phyloP scores from a whole-genome alignment of 345 rosid genomes.

The Citrus mangshanensis region DNA sequence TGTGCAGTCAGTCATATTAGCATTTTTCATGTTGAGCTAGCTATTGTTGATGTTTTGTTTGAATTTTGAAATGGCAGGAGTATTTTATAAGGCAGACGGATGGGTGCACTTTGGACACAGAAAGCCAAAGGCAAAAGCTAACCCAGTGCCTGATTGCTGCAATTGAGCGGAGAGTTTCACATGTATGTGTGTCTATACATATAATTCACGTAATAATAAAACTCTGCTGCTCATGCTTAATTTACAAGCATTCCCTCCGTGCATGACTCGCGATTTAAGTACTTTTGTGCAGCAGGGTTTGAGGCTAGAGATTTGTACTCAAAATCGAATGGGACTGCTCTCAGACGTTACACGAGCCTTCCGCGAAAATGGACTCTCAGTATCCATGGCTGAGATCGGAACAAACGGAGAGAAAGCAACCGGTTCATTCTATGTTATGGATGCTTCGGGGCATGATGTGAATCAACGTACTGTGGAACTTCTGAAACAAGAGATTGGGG shows the following conservation, averaged over 20 bases:
- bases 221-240: too few relatives aligned
- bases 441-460: slow-evolving; percentile 55
- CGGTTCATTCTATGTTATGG: slow-evolving; percentile 73
- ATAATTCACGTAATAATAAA: too few relatives aligned
- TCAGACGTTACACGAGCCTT: slow-evolving; percentile 60
- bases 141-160: slow-evolving; percentile 73
- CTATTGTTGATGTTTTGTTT: not conserved
- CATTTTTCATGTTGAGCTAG: not conserved
- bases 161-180: slow-evolving; percentile 60
- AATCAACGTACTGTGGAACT: slow-evolving; percentile 34
- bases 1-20: not conserved
- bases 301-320: slow-evolving; percentile 54
- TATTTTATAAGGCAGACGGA: slow-evolving; percentile 76
- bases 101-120: slow-evolving; percentile 63
- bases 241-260: not conserved
- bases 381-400: slow-evolving; percentile 60
- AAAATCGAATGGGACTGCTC: slow-evolving; percentile 60
- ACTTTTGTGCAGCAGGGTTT: slow-evolving; percentile 49
- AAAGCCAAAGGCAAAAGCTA: slow-evolving; percentile 50
- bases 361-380: slow-evolving; percentile 71
- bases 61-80: slow-evolving; percentile 45
- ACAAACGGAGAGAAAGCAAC: slow-evolving; percentile 50
- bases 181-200: slow-evolving; percentile 21
- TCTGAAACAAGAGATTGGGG: slow-evolving; percentile 63
- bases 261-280: not conserved